phyloP scores from a whole-genome alignment of 805 yeast genomes.

The Ogataea nakhonphanomensis region DNA sequence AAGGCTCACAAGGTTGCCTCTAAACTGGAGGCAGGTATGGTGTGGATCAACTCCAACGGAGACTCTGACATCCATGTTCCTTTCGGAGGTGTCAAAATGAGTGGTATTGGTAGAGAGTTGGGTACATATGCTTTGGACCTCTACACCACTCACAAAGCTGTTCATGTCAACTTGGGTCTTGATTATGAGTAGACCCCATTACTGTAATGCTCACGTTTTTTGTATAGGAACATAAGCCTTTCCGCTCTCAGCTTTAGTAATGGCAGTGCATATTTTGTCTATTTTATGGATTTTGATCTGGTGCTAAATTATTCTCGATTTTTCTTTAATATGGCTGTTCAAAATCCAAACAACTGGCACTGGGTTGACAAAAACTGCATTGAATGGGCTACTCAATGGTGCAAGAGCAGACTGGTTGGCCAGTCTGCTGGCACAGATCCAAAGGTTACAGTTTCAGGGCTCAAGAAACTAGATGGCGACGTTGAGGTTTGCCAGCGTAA shows the following conservation, averaged over 20 bases:
- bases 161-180: slow-evolving; percentile 58
- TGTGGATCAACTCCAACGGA: slow-evolving; percentile 59
- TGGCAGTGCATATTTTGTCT: neutral
- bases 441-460: slow-evolving; percentile 37
- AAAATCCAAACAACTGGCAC: slow-evolving; percentile 99
- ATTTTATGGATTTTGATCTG: neutral
- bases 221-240: neutral
- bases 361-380: slow-evolving; percentile 99
- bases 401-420: slow-evolving; percentile 57
- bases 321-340: slow-evolving; percentile 67
- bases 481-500: slow-evolving; percentile 96
- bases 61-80: slow-evolving; percentile 56
- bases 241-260: neutral
- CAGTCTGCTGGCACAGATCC: slow-evolving; percentile 36
- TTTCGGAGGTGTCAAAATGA: slow-evolving; percentile 66
- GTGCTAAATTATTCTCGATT: slow-evolving; percentile 7
- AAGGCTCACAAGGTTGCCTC: slow-evolving; percentile 61
- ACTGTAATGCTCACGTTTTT: neutral
- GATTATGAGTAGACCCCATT: slow-evolving; percentile 1
- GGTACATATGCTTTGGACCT: slow-evolving; percentile 62
- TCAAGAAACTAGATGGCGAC: slow-evolving; percentile 82
- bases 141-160: slow-evolving; percentile 64
- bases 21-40: slow-evolving; percentile 63
- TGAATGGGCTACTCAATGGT: slow-evolving; percentile 82
- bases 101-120: slow-evolving; percentile 66